Evolutionary conservation across 352 stramenopile genomes (phyloP).

Genomic region (Phytophthora pisi): DNA sequence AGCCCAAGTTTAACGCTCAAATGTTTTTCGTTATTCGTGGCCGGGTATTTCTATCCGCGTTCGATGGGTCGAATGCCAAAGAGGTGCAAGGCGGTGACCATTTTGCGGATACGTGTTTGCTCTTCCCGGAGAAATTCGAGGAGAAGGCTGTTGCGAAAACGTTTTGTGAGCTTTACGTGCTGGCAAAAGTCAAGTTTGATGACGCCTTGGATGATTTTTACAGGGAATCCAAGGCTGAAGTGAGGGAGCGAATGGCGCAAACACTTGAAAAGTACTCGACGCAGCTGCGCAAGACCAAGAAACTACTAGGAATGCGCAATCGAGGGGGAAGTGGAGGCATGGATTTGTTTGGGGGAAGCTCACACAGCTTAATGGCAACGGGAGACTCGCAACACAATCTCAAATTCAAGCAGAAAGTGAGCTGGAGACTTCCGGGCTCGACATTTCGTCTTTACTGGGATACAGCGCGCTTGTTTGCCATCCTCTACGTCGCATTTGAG

Average conservation of each 20-base stretch:
- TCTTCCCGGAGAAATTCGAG: constrained; percentile 63
- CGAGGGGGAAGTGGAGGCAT: constrained; percentile 21
- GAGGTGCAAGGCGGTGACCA: constrained; percentile 71
- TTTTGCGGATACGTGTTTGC: constrained; percentile 67
- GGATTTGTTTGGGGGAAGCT: constrained; percentile 8
- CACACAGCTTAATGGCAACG: constrained; percentile 2
- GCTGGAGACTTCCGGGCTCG: constrained; percentile 58
- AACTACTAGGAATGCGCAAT: constrained; percentile 59
- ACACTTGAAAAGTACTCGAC: constrained; percentile 62
- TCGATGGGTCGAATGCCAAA: constrained; percentile 54
- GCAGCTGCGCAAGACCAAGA: constrained; percentile 79
- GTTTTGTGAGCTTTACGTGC: constrained; percentile 82
- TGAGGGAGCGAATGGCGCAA: constrained; percentile 44
- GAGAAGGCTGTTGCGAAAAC: constrained; percentile 79
- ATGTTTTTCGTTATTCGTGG: constrained; percentile 83
- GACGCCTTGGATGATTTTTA: constrained; percentile 21
- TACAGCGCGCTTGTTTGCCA: constrained; percentile 40
- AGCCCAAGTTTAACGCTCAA: constrained; percentile 76
- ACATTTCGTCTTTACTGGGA: constrained; percentile 65
- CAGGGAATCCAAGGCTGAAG: constrained; percentile 18
- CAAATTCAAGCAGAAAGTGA: not conserved
- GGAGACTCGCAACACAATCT: not conserved
- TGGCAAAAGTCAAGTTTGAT: constrained; percentile 72
- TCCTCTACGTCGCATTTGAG: constrained; percentile 67
- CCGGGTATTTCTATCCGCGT: constrained; percentile 55